phyloP scores from a whole-genome alignment of 1,139 yeast genomes.

The Suhomyces taliae region DNA sequence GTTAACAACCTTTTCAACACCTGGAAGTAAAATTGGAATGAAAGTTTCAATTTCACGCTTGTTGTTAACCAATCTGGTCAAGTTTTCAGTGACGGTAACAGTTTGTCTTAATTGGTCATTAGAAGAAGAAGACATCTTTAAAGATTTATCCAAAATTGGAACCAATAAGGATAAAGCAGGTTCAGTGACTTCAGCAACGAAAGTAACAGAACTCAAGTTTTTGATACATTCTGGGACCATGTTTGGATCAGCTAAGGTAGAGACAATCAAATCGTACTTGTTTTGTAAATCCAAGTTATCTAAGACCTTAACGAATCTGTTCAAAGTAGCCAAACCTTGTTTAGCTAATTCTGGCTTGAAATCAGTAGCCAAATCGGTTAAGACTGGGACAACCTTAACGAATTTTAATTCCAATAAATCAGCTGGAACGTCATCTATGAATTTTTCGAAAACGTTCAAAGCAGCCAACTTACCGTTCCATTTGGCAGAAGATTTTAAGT shows the following conservation, averaged over 20 bases:
- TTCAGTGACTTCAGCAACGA: constrained; percentile 98
- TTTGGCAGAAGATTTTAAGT: constrained; percentile 80
- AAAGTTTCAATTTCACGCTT: constrained; percentile 86
- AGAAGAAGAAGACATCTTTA: constrained; percentile 84
- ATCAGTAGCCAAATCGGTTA: constrained; percentile 89
- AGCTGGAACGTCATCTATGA: constrained; percentile 77
- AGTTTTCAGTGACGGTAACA: constrained; percentile 91
- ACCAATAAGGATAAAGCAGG: constrained; percentile 88
- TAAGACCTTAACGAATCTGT: constrained; percentile 72
- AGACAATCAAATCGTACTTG: constrained; percentile 80
- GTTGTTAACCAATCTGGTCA: constrained; percentile 93
- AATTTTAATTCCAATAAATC: constrained; percentile 84
- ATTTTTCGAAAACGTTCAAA: constrained; percentile 66
- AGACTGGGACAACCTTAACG: constrained; percentile 74
- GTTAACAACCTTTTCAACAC: constrained; percentile 81
- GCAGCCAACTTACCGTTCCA: constrained; percentile 92
- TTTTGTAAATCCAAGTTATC: constrained; percentile 92
- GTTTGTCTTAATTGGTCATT: constrained; percentile 97
- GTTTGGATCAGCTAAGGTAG: constrained; percentile 85
- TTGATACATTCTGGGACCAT: constrained; percentile 89
- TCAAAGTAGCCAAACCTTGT: constrained; percentile 72
- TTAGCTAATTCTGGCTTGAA: constrained; percentile 95
- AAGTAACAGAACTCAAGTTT: constrained; percentile 88
- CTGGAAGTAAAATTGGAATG: constrained; percentile 85
- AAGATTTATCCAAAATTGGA: constrained; percentile 88